phyloP scores from a whole-genome alignment of 1,284 basidiomycete species.

The Trichosporon sp. region DNA sequence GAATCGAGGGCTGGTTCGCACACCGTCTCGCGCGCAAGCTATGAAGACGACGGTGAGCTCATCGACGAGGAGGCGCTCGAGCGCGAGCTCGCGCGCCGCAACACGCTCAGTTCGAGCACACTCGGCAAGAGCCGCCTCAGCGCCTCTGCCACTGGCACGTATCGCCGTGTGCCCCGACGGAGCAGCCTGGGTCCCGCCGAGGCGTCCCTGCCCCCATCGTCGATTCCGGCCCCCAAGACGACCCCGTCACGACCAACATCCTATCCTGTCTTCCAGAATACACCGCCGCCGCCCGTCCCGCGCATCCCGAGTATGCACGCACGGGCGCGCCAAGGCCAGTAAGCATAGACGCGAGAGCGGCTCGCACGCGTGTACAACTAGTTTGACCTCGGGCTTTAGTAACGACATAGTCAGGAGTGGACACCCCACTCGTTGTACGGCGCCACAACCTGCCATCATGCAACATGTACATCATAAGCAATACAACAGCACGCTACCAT shows the following conservation, averaged over 20 bases:
- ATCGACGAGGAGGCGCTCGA: background rate
- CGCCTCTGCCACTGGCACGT: conserved; percentile 9
- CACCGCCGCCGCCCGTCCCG: conserved; percentile 48
- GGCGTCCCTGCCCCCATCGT: conserved; percentile 33
- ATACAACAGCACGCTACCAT: conserved; percentile 1
- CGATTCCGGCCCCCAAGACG: conserved; percentile 41
- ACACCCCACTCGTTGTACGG: conserved; percentile 18
- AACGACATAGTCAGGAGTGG: background rate
- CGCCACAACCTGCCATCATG: background rate
- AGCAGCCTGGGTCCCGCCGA: conserved; percentile 29
- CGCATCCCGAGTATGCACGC: conserved; percentile 41
- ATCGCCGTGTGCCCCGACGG: conserved; percentile 24
- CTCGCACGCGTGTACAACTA: conserved; percentile 1
- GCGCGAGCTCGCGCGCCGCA: conserved; percentile 16
- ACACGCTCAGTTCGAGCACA: conserved; percentile 8
- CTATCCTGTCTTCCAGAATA: conserved; percentile 39
- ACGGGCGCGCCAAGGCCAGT: conserved; percentile 5
- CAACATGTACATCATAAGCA: conserved; percentile 20
- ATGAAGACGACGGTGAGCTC: conserved; percentile 17
- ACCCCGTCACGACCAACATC: conserved; percentile 39
- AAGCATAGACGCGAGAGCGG: conserved; percentile 4
- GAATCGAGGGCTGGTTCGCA: background rate
- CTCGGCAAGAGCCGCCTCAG: conserved; percentile 12
- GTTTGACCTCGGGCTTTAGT: background rate
- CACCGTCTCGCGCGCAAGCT: conserved; percentile 9